Base-by-base conservation (phyloP, 768 basidiomycete species). In the Boletus patriciae region DNA sequence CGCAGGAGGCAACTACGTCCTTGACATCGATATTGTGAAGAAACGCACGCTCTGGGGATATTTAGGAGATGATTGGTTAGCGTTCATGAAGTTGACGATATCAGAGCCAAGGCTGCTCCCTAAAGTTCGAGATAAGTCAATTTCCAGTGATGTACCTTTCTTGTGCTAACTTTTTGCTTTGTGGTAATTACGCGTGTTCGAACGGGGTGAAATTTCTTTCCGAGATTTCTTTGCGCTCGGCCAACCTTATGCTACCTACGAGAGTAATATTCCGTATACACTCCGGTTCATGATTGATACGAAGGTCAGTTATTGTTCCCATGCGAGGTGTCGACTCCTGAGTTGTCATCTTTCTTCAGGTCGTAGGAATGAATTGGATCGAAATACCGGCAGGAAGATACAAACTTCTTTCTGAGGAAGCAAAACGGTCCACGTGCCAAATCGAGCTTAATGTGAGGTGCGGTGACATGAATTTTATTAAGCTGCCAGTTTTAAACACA, bases 351-450 rank as follows among this genome's bases (percentile, higher is more conserved):
- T 23, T 2, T 60, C 25, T 1, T 37, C 42, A 94, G 92, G 86
- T 99, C 31, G 87, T 95, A 47, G 97, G 97, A 10, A 98, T 99
- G 97, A 98, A 98, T 69, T 99, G 97, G 96, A 88, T 99, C 50
- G 94, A 98, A 73, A 77, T 97, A 10, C 89, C 89, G 6, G 85
- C 88, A 4, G 91, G 91, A 3, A 84, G 85, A 62, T 99, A 97
- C 67, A 77, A 77, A 13, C 67, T 95, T 19, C 55, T 86, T n/a
- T 67, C 80, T 3, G 77, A 73, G 12, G 77, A 77, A 42, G 75
- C 79, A 37, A 90, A 85, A 66, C 80, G 80, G 46, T 95, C 95
- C 1, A 80, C 81, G 46, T 98, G 94, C 70, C 97, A 99, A 69
- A 81, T 98, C 16, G 96, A 99, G 70, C 73, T 98, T 45, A 82